These are phyloP conservation scores for Apiospora koreana DNA, from an alignment of 2,329 filamentous ascomycete genomes.

Conservation along the genomic window DNA sequence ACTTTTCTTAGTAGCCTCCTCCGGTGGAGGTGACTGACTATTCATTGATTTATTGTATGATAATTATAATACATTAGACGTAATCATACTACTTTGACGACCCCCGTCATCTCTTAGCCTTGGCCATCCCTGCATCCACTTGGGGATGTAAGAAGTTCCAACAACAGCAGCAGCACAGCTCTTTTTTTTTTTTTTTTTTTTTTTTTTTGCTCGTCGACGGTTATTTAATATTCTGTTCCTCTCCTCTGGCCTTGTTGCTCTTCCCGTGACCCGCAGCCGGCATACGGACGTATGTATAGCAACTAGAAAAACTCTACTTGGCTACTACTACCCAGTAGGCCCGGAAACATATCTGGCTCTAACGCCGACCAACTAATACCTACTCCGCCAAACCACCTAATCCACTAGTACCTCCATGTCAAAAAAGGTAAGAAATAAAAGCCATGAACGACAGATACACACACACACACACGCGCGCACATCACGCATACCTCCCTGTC, in stretches of 20 bases:
- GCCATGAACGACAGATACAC: conserved; percentile 4
- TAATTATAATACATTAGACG: neutral
- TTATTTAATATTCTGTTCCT: neutral
- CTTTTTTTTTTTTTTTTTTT: neutral
- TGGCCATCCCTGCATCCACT: conserved; percentile 3
- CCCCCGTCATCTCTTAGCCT: neutral
- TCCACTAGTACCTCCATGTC: conserved; percentile 2
- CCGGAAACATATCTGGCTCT: conserved; percentile 1
- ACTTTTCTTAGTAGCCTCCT: neutral
- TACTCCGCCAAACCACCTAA: neutral
- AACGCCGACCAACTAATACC: neutral
- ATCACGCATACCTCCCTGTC: conserved; percentile 6
- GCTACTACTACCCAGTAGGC: neutral
- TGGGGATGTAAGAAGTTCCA: neutral
- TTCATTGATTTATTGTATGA: neutral
- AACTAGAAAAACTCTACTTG: conserved; percentile 3
- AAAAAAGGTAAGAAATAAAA: conserved; percentile 7
- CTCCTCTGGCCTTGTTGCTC: neutral
- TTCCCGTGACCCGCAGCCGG: neutral
- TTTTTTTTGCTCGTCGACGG: neutral
- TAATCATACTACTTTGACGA: neutral
- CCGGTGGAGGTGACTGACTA: neutral
- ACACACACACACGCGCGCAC: conserved; percentile 2
- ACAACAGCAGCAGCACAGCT: neutral
- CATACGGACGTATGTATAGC: neutral